Evolutionary conservation across 2,329 filamentous ascomycete genomes (phyloP), one percentile per base, ranked within the genome.

Genomic region (Neocatenulostroma microsporum): DNA sequence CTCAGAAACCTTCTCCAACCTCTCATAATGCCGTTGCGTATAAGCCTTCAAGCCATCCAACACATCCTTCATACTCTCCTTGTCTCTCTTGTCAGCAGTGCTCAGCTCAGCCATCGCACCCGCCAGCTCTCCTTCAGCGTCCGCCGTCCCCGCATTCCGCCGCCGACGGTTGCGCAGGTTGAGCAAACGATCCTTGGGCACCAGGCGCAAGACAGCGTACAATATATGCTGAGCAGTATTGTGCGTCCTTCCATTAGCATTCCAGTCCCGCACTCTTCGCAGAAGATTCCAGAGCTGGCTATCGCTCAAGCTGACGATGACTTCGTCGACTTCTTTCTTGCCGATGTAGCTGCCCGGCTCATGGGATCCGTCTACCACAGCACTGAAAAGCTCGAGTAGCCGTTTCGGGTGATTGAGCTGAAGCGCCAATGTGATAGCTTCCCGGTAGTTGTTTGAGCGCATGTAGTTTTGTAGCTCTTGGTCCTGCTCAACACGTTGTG

Each of bases 401-500:
- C 89, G 78, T 21, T 82, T 88, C 0, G 91, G 91, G 54, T 98
- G 91, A 61, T 98, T 94, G 40, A 98, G 80, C 54, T 93, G 84
- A 12, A 98, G 72, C 0, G 91, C 88, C 23, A 98, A 73, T 0
- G 82, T 85, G 52, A 98, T 94, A 24, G 89, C 93, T 60, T 94
- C 84, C 40, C 89, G 80, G 66, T 93, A 96, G 33, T 87, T 87
- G 21, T 84, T 84, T 3, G 82, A 73, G 45, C 86, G 80, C 45
- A 95, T 89, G 62, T 91, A 85, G 60, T 98, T 98, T 55, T 94
- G 80, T 6, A 98, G 73, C 54, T 89, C 78, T 57, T 98, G 91
- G 55, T 96, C 89, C 60, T 95, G 85, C 63, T 98, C 89, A 30
- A 94, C 82, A 37, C 89, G 76, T 56, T 82, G 78, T 5, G 83